A percentile compares a stretch with the other conserved stretches of the same genome.
Conservation (phyloP, 768 basidiomycete genomes). For the Kwoniella heveanensis region DNA sequence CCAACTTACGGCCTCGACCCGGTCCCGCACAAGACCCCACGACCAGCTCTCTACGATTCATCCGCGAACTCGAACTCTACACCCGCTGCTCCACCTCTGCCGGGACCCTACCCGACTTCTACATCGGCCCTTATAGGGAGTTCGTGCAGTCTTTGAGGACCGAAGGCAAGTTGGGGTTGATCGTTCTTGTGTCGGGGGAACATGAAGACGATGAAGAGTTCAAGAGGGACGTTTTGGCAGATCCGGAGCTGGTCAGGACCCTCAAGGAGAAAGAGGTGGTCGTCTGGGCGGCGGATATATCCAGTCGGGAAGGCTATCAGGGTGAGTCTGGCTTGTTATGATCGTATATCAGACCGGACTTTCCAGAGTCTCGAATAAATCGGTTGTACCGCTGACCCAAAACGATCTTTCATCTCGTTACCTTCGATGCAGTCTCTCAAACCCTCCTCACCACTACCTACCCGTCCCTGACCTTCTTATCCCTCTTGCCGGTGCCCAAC, state of each 20-base stretch:
- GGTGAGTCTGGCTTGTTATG: constrained; percentile 56
- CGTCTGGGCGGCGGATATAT: constrained; percentile 91
- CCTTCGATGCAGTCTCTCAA: constrained; percentile 59
- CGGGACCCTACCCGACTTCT: constrained; percentile 74
- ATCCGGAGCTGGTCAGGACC: constrained; percentile 68
- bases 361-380: background rate
- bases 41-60: constrained; percentile 29
- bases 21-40: constrained; percentile 35
- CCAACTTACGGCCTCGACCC: background rate
- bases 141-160: constrained; percentile 70
- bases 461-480: constrained; percentile 88
- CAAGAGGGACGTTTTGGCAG: constrained; percentile 80
- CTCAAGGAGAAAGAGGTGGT: constrained; percentile 74
- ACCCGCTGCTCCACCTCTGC: constrained; percentile 31
- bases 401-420: background rate
- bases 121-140: constrained; percentile 76
- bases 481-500: constrained; percentile 65
- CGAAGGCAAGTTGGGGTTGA: constrained; percentile 73
- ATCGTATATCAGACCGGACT: background rate
- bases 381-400: constrained; percentile 1
- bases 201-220: constrained; percentile 87
- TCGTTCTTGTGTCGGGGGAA: constrained; percentile 81
- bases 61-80: constrained; percentile 36
- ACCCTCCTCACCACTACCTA: constrained; percentile 80
- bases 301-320: constrained; percentile 78